A percentile compares a stretch with the other conserved stretches of the same genome.
Conservation (phyloP, 371 early-diverging fungal genomes). For the Actinomortierella ambigua region DNA sequence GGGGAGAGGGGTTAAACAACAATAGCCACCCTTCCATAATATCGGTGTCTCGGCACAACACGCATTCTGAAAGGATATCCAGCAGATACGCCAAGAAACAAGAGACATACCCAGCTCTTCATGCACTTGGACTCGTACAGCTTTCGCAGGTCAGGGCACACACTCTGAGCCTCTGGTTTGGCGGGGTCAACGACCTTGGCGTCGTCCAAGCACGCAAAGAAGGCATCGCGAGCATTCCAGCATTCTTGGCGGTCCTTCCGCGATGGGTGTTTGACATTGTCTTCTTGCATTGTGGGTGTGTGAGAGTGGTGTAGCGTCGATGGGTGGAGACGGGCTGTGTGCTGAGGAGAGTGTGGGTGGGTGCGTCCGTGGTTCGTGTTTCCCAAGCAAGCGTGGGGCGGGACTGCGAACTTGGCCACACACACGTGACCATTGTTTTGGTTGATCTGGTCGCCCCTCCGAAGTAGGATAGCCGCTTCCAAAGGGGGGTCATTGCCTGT, state of each 20-base stretch:
- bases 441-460: too few species aligned
- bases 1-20: too few species aligned
- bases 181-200: constrained; percentile 36
- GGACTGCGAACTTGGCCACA: too few species aligned
- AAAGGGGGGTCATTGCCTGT: too few species aligned
- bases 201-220: constrained; percentile 33
- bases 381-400: too few species aligned
- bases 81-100: background rate
- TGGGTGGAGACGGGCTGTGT: too few species aligned
- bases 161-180: constrained; percentile 17
- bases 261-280: constrained; percentile 33
- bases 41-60: too few species aligned
- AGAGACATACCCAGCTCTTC: constrained; percentile 44
- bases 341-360: background rate
- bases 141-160: constrained; percentile 36
- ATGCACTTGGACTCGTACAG: constrained; percentile 38
- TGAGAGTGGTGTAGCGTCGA: too few species aligned
- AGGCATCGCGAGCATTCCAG: constrained; percentile 42
- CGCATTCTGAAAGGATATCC: background rate
- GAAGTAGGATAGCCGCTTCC: too few species aligned
- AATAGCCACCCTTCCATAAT: too few species aligned
- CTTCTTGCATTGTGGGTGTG: constrained; percentile 16
- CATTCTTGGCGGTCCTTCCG: constrained; percentile 39
- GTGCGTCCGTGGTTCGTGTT: background rate
- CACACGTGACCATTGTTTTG: too few species aligned